Percentiles rank a stretch among this genome's conserved stretches.
These are phyloP conservation scores for Paraphoma sp. DNA, from an alignment of 2,329 filamentous ascomycete genomes.

Conservation along the genomic window DNA sequence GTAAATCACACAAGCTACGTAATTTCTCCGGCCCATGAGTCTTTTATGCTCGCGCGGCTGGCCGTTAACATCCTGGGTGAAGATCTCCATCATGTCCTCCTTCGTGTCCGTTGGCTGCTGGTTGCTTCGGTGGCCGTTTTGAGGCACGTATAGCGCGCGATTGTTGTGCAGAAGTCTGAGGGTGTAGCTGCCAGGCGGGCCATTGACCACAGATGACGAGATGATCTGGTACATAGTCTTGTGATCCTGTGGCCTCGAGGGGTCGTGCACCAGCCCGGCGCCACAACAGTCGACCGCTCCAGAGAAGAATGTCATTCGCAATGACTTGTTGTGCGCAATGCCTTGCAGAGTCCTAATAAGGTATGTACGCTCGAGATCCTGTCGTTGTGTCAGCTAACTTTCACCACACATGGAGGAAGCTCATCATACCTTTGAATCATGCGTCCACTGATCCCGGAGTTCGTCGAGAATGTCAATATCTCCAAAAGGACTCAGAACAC, in stretches of 20 bases:
- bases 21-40: conserved; percentile 92
- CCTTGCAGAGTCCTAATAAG: conserved; percentile 94
- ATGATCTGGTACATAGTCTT: conserved; percentile 99
- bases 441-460: conserved; percentile 95
- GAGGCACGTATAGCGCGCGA: conserved; percentile 87
- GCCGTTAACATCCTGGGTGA: conserved; percentile 92
- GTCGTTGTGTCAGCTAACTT: conserved; percentile 16
- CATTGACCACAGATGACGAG: conserved; percentile 88
- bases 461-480: conserved; percentile 96
- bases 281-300: conserved; percentile 91
- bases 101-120: conserved; percentile 88
- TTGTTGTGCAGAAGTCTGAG: conserved; percentile 96
- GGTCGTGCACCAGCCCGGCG: conserved; percentile 93
- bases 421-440: conserved; percentile 82
- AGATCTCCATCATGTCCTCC: conserved; percentile 99
- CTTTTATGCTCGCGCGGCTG: conserved; percentile 82
- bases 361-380: conserved; percentile 95
- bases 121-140: conserved; percentile 76
- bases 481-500: conserved; percentile 93
- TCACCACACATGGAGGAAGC: not conserved
- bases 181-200: conserved; percentile 83
- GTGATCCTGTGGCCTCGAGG: conserved; percentile 86
- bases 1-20: conserved; percentile 91
- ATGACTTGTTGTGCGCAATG: conserved; percentile 91
- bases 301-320: conserved; percentile 96